Conservation (phyloP, 352 stramenopile genomes). For the Phytophthora hybrid region DNA sequence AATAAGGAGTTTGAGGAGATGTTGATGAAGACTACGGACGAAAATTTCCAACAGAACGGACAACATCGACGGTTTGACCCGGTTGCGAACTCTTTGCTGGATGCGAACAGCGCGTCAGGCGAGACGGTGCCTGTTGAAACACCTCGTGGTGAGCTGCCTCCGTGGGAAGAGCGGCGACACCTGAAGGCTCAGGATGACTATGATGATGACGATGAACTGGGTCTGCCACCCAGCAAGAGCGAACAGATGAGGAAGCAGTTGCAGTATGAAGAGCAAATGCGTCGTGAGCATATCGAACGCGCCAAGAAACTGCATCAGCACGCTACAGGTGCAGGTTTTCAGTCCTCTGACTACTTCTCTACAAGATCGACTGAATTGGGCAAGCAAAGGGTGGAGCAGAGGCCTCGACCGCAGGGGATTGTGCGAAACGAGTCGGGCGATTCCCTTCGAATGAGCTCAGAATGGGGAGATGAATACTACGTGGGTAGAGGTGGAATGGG, state of each 20-base stretch:
- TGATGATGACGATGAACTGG: constrained; percentile 44
- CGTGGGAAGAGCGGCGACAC: constrained; percentile 30
- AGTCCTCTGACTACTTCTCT: not conserved
- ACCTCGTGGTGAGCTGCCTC: constrained; percentile 16
- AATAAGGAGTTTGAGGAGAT: constrained; percentile 69
- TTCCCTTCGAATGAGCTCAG: constrained; percentile 51
- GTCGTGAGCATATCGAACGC: constrained; percentile 35
- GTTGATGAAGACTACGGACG: constrained; percentile 37
- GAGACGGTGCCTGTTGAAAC: constrained; percentile 35
- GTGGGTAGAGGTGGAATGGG: constrained; percentile 6
- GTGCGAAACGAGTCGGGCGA: constrained; percentile 41
- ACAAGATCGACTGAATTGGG: constrained; percentile 8
- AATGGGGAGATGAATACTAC: constrained; percentile 49
- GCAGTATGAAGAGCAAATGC: constrained; percentile 30
- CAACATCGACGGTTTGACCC: constrained; percentile 6
- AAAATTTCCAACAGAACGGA: constrained; percentile 4
- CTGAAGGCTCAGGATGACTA: constrained; percentile 18
- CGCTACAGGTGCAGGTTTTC: not conserved
- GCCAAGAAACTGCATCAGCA: constrained; percentile 38
- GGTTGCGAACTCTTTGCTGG: constrained; percentile 19
- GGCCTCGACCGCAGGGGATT: constrained; percentile 30
- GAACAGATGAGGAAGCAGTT: constrained; percentile 42
- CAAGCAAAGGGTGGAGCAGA: constrained; percentile 14
- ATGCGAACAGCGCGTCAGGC: constrained; percentile 23
- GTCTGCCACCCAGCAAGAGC: constrained; percentile 41